phyloP scores from a whole-genome alignment of 2,329 filamentous ascomycete genomes.

The Pseudogymnoascus sp. region DNA sequence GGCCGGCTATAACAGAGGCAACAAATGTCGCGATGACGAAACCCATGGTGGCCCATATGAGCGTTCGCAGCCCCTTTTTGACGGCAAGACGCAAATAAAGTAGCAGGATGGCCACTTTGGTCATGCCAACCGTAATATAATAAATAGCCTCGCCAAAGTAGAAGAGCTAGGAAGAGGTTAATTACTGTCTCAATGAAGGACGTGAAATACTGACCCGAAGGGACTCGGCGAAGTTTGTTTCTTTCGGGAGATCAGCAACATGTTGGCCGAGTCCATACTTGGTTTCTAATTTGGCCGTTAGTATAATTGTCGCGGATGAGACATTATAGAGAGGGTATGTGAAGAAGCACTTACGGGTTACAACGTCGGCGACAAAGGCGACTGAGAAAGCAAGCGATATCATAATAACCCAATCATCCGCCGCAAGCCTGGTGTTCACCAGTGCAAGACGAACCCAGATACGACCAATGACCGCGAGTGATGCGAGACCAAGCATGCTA shows the following conservation, averaged over 20 bases:
- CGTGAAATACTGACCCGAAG: not conserved
- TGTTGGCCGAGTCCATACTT: slow-evolving; percentile 2
- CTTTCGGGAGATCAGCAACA: slow-evolving; percentile 1
- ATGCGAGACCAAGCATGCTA: not conserved
- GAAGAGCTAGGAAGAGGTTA: not conserved
- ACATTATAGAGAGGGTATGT: not conserved
- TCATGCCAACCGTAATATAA: slow-evolving; percentile 1
- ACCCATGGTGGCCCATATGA: not conserved
- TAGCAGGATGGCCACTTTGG: not conserved
- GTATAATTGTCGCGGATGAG: not conserved
- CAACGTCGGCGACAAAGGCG: slow-evolving; percentile 1
- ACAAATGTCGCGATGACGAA: slow-evolving; percentile 10
- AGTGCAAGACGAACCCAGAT: not conserved
- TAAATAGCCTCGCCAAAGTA: slow-evolving; percentile 5
- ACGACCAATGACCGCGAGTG: not conserved
- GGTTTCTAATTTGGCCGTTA: not conserved
- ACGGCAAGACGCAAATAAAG: slow-evolving; percentile 6
- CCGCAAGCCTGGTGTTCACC: not conserved
- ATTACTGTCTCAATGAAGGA: not conserved
- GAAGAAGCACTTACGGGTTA: not conserved
- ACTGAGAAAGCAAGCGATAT: slow-evolving; percentile 4
- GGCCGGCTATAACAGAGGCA: slow-evolving; percentile 17
- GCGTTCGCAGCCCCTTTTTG: not conserved
- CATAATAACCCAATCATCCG: slow-evolving; percentile 1
- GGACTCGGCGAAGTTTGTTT: slow-evolving; percentile 4